Percentiles rank a stretch among this genome's conserved stretches.
Conservation (phyloP, 2,329 filamentous ascomycete species). For the Lecanicillium sp. region DNA sequence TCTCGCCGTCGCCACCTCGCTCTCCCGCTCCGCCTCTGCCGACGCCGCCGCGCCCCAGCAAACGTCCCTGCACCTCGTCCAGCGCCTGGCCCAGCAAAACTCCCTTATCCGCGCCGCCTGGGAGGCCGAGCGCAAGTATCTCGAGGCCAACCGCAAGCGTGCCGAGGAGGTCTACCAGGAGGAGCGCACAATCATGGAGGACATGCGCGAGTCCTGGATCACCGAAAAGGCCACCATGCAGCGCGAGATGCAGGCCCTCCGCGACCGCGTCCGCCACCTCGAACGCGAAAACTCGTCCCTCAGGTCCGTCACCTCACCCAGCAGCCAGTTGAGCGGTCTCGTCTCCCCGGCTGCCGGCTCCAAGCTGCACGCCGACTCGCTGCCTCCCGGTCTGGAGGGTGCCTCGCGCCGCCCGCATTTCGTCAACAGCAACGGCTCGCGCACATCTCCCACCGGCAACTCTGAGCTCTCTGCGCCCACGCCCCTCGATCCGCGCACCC, state of each 20-base stretch:
- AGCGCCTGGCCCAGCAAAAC: conserved; percentile 37
- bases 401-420: conserved; percentile 31
- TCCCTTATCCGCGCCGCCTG: conserved; percentile 41
- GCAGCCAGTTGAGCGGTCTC: conserved; percentile 24
- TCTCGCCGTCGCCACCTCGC: conserved; percentile 18
- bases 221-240: conserved; percentile 37
- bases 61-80: conserved; percentile 31
- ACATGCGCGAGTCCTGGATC: conserved; percentile 42
- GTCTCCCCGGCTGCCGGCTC: conserved; percentile 18
- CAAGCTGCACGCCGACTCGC: conserved; percentile 16
- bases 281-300: conserved; percentile 33
- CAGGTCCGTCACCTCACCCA: conserved; percentile 25
- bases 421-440: conserved; percentile 26
- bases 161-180: conserved; percentile 52
- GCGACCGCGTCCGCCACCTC: conserved; percentile 31
- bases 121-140: conserved; percentile 47
- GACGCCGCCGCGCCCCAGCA: conserved; percentile 22
- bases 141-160: conserved; percentile 47
- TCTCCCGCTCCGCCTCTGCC: conserved; percentile 24
- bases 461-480: conserved; percentile 32
- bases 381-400: conserved; percentile 30
- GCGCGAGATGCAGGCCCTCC: conserved; percentile 36
- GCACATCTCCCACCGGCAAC: conserved; percentile 28
- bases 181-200: conserved; percentile 48
- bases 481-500: conserved; percentile 40